These are phyloP conservation scores for Cunninghamia lanceolata DNA, from an alignment of 75 land plant species.

Conservation along the genomic window DNA sequence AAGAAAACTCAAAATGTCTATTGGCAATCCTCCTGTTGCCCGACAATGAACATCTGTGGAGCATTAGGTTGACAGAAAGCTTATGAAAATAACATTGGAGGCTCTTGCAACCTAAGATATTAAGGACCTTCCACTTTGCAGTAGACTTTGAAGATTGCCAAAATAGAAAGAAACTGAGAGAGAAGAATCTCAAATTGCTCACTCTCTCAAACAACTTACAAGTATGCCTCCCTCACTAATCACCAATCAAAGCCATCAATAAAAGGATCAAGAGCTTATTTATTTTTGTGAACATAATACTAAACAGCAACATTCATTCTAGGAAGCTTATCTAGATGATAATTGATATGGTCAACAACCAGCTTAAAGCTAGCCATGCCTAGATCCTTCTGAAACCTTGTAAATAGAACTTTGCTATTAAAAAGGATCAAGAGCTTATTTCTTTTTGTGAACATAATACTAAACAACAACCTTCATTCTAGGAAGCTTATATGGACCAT, in stretches of 20 bases:
- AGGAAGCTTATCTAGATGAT: conserved; percentile 85
- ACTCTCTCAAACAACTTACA: neutral
- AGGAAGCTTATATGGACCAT: conserved; percentile 85
- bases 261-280: conserved; percentile 70
- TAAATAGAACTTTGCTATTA: conserved; percentile 86
- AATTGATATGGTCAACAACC: conserved; percentile 86
- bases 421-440: conserved; percentile 70
- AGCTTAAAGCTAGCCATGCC: conserved; percentile 59
- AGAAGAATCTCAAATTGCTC: neutral
- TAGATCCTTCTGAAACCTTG: conserved; percentile 66
- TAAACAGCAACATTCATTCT: conserved; percentile 85
- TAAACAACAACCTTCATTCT: conserved; percentile 87
- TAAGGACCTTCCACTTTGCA: neutral
- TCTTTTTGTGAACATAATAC: conserved; percentile 76
- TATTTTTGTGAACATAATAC: conserved; percentile 75
- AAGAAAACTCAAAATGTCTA: neutral
- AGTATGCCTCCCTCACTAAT: neutral
- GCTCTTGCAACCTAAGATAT: neutral
- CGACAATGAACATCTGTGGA: neutral
- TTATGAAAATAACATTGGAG: neutral
- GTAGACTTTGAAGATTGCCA: neutral
- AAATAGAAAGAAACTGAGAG: neutral
- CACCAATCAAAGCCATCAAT: conserved; percentile 77
- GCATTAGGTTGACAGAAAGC: neutral
- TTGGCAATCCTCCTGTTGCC: neutral